phyloP scores from a whole-genome alignment of 805 yeast species.

The Monosporozyma yasuniensis region DNA sequence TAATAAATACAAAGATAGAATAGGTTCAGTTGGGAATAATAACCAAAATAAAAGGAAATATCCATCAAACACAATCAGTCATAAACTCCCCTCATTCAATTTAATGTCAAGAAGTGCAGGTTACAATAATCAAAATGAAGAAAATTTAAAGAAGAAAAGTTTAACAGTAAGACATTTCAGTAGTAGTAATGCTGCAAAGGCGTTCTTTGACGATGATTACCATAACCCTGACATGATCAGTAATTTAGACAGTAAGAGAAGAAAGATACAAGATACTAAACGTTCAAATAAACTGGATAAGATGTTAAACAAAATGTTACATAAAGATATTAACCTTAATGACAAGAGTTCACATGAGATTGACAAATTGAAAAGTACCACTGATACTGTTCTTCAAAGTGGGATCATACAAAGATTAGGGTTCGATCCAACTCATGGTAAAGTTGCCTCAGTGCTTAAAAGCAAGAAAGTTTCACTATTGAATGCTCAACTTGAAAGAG shows the following conservation, averaged over 20 bases:
- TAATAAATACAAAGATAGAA: not conserved
- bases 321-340: slow-evolving; percentile 15
- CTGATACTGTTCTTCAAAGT: slow-evolving; percentile 33
- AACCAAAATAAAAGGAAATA: not conserved
- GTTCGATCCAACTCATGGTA: slow-evolving; percentile 41
- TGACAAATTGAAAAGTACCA: slow-evolving; percentile 20
- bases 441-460: slow-evolving; percentile 14
- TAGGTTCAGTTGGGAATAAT: not conserved
- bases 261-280: slow-evolving; percentile 34
- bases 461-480: not conserved
- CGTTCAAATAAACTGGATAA: slow-evolving; percentile 26
- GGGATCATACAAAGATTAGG: slow-evolving; percentile 38
- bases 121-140: not conserved
- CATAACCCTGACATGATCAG: slow-evolving; percentile 39
- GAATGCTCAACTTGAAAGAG: not conserved
- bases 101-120: not conserved
- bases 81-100: not conserved
- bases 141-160: slow-evolving; percentile 7
- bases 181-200: slow-evolving; percentile 36
- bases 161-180: slow-evolving; percentile 27
- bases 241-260: slow-evolving; percentile 32
- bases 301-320: slow-evolving; percentile 6
- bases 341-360: slow-evolving; percentile 14
- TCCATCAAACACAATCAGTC: not conserved
- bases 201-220: slow-evolving; percentile 43